Evolutionary conservation across 2,329 filamentous ascomycete genomes (phyloP).

Genomic region (Knoxdaviesia capensis): DNA sequence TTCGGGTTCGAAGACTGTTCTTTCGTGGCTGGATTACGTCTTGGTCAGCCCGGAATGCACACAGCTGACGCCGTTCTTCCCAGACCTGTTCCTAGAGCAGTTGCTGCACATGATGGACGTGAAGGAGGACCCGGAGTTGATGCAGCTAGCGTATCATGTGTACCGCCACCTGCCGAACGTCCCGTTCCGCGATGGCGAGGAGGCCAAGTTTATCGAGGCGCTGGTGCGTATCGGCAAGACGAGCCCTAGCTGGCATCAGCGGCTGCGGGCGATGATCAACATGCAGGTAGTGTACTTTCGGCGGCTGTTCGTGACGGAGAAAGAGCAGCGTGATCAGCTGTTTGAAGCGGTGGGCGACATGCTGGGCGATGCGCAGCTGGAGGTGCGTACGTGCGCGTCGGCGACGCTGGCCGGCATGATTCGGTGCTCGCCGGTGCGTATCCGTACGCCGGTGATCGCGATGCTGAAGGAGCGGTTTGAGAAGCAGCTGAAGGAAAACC

Average conservation of each 20-base stretch:
- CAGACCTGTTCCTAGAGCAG: constrained; percentile 72
- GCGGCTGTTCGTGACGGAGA: constrained; percentile 68
- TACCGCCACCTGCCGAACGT: constrained; percentile 94
- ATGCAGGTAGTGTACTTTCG: constrained; percentile 99
- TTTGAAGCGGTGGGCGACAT: constrained; percentile 91
- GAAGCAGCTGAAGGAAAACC: constrained; percentile 57
- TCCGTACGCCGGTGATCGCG: constrained; percentile 60
- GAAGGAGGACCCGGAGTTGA: constrained; percentile 91
- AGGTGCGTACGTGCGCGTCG: constrained; percentile 83
- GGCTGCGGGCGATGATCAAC: constrained; percentile 83
- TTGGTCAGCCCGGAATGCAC: constrained; percentile 85
- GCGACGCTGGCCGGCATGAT: constrained; percentile 95
- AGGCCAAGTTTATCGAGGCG: constrained; percentile 63
- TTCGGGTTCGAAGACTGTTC: constrained; percentile 83
- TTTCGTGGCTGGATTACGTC: constrained; percentile 85
- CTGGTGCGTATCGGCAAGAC: constrained; percentile 75
- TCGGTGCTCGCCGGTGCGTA: constrained; percentile 65
- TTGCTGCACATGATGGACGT: constrained; percentile 99
- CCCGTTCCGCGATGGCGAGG: constrained; percentile 72
- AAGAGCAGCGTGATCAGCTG: constrained; percentile 54
- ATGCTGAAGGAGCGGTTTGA: constrained; percentile 66
- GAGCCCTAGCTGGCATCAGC: constrained; percentile 84
- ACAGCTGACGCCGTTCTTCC: constrained; percentile 79
- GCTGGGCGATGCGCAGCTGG: constrained; percentile 78
- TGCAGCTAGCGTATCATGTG: constrained; percentile 86